Base-by-base conservation (phyloP, 331 rosid species). In the Ulmus americana region DNA sequence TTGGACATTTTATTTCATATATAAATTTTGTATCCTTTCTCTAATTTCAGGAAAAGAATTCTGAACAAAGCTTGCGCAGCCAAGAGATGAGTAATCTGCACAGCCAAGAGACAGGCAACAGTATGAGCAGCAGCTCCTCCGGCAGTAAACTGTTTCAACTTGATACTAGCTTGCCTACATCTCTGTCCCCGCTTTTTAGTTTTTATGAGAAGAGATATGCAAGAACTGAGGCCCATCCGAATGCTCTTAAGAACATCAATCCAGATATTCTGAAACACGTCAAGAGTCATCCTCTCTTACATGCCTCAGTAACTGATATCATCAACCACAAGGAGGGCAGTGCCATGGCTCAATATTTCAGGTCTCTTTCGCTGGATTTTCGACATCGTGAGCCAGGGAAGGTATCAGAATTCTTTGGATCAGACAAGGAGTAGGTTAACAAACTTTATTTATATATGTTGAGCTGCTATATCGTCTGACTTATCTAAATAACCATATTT, bases 201-300 rank as follows among this genome's bases (percentile, higher is more conserved):
- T 79, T 79, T 13, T 61, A 63, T 46, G 53, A 50, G 55, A 78
- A 73, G 45, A 70, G 62, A 66, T 70, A 69, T 28, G 76, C 95
- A 14, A 81, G 63, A 62, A 87, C 84, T 0, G 88, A 85, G 59
- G 88, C 81, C 13, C 95, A 90, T 69, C 95, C 85, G 1, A 77
- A 77, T 69, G 95, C 88, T 70, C 72, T 75, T 6, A 85, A 78
- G 84, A 90, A 82, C 78, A 70, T 85, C 45, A 83, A 85, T 68
- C 65, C 84, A 48, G 70, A 68, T 45, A 13, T 72, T 64, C 65
- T 80, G 16, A 75, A 75, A 67, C 62, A 73, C 66, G 12, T 76
- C 69, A 68, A 77, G 59, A 71, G 71, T 62, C 56, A 73, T 22
- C 9, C 92, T 5, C 92, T 83, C 74, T 71, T 83, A 18, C 88